phyloP scores from a whole-genome alignment of 2,329 filamentous ascomycete genomes.

The Ceratocystis cubensis region DNA sequence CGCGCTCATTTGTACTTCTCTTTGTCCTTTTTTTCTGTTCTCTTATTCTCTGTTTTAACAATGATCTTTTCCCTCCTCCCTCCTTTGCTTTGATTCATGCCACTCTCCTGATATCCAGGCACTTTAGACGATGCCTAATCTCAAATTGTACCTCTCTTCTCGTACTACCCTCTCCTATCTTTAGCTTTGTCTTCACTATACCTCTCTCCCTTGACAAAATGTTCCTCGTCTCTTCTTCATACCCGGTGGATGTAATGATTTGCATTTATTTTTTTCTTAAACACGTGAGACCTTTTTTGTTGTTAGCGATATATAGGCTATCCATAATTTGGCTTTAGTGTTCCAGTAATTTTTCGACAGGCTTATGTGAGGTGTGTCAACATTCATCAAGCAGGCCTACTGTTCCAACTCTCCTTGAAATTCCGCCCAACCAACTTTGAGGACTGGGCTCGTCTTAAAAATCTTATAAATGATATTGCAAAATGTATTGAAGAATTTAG shows the following conservation, averaged over 20 bases:
- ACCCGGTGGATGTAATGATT: conserved; percentile 3
- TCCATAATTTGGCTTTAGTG: no score
- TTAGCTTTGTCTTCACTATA: conserved; percentile 8
- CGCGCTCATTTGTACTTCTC: not conserved
- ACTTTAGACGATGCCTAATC: not conserved
- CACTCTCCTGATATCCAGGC: not conserved
- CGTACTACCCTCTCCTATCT: not conserved
- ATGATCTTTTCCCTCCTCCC: not conserved
- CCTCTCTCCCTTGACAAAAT: not conserved
- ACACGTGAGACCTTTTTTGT: not conserved
- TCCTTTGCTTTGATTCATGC: not conserved
- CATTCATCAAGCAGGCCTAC: no score
- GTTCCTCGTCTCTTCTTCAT: not conserved
- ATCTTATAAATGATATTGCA: no score
- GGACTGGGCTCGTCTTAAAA: no score
- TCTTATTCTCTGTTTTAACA: conserved; percentile 10
- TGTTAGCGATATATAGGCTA: no score
- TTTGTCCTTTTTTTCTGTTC: conserved; percentile 3
- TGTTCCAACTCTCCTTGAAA: no score
- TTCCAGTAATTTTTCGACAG: no score
- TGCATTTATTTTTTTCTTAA: not conserved
- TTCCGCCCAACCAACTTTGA: no score
- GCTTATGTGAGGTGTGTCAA: no score
- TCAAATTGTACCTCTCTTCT: not conserved
- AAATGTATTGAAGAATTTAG: no score